Evolutionary conservation across 108 stramenopile genomes (phyloP).

Genomic region (Skeletonema grethae): DNA sequence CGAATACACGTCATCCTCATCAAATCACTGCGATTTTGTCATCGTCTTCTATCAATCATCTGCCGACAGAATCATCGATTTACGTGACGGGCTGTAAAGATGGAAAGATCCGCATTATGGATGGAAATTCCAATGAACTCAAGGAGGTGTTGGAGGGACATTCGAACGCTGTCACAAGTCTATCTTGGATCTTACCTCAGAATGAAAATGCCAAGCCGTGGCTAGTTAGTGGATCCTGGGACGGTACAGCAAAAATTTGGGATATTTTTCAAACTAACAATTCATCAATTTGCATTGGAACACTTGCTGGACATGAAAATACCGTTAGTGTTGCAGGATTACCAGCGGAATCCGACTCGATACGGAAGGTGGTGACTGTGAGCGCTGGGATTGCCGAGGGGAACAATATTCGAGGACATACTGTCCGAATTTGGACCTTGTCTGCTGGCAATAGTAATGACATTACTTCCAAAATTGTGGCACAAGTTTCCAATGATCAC

Average conservation of each 20-base stretch:
- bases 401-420: conserved; percentile 63
- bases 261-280: conserved; percentile 31
- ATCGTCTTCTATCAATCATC: conserved; percentile 5
- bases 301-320: conserved; percentile 80
- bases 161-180: conserved; percentile 79
- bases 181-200: conserved; percentile 47
- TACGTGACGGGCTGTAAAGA: conserved; percentile 86
- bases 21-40: conserved; percentile 49
- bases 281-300: conserved; percentile 49
- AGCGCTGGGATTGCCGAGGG: conserved; percentile 79
- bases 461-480: conserved; percentile 39
- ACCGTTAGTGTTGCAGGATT: conserved; percentile 76
- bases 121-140: conserved; percentile 50
- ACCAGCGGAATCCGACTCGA: conserved; percentile 18
- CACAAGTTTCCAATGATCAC: conserved; percentile 73
- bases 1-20: conserved; percentile 47
- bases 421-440: conserved; percentile 72
- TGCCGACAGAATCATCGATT: conserved; percentile 4
- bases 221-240: conserved; percentile 84
- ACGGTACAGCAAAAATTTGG: conserved; percentile 89
- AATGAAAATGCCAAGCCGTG: conserved; percentile 16
- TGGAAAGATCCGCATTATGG: conserved; percentile 71
- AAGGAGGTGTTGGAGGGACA: conserved; percentile 63
- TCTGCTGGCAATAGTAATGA: background rate
- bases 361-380: conserved; percentile 64